Conservation (phyloP, 192 early-diverging fungal genomes). For the Linnemannia exigua region DNA sequence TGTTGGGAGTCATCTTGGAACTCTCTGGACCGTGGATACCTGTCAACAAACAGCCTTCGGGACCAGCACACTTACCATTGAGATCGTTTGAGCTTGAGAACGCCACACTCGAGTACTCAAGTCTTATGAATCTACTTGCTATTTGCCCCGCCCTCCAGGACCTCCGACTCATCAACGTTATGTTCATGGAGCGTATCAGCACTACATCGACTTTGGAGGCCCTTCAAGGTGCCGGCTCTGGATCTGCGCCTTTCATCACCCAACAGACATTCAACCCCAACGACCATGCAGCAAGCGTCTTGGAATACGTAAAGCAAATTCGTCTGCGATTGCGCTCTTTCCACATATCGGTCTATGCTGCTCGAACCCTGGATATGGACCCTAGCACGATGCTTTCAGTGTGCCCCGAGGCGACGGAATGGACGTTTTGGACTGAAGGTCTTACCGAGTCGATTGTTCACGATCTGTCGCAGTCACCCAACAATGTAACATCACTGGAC, state of each 20-base stretch:
- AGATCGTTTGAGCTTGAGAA: neutral
- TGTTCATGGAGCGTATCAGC: neutral
- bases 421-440: neutral
- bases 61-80: neutral
- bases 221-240: neutral
- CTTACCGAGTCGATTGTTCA: neutral
- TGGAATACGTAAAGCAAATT: neutral
- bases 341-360: neutral
- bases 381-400: neutral
- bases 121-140: neutral
- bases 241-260: neutral
- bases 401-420: neutral
- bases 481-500: neutral
- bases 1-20: neutral
- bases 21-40: constrained; percentile 6
- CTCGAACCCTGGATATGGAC: neutral
- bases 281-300: neutral
- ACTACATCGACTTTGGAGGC: neutral
- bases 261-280: neutral
- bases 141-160: neutral
- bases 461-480: neutral
- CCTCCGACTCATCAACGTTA: neutral
- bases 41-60: neutral
- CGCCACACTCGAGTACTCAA: neutral
- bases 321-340: neutral